Base-by-base conservation (phyloP, 2,329 filamentous ascomycete species). In the Reticulascus tulasneorum region DNA sequence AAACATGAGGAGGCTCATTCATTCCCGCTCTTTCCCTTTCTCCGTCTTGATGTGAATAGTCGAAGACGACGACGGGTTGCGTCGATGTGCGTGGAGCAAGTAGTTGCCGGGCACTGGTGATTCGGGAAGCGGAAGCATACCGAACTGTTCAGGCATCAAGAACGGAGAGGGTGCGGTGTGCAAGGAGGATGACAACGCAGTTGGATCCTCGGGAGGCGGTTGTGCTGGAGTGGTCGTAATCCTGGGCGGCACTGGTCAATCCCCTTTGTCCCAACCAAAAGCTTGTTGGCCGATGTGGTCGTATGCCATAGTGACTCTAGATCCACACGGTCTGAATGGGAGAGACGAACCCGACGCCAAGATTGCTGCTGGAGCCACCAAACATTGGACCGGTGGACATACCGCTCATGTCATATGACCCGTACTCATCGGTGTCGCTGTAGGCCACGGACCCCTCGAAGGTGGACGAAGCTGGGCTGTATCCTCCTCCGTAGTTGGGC, bases 391-490 rank as follows among this genome's bases (percentile, higher is more conserved):
- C 60, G 48, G 64, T 51, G 60, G 69, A 48, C 56, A 60, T 57
- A 50, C 51, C 53, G 42, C 51, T 54, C 55, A 71, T 55, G 48
- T 75, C 71, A 15, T 42, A 39, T 28, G 67, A 58, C 41, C 59
- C 58, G 44, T 67, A 73, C 45, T 81, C 77, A 38, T 80, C 77
- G 29, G 69, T 66, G 49, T 82, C 78, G 60, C 77, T 82, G 60
- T 79, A 82, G 20, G 71, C 66, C 43, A 78, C 64, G 19, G 78
- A 80, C n/a, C 75, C 65, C 55, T 79, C 72, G 53, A 75, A 79
- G 13, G 72, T 78, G 40, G 78, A 82, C 20, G 77, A 78, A 16
- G 77, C 73, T 33, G 78, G 78, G 53, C 77, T 82, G 54, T 79
- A 81, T 38, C 69, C 69, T n/a, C n/a, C n/a, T 33, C 62, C 66